Conservation (phyloP, 1,284 basidiomycete species). For the Fistulina hepatica region DNA sequence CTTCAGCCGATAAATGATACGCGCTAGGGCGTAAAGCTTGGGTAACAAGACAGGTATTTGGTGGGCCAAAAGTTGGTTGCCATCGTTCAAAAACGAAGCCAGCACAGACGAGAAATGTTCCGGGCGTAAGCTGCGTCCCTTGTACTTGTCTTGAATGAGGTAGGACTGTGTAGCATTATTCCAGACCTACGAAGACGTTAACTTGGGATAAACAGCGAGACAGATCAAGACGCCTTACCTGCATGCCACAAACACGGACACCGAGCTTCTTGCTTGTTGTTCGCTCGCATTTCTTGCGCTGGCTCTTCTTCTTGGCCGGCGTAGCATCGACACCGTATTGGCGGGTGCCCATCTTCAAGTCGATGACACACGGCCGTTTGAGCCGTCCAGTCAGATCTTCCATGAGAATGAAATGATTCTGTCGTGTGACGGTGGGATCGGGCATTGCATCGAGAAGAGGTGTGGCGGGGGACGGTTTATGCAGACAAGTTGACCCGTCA, state of each 20-base stretch:
- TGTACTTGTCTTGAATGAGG: conserved; percentile 94
- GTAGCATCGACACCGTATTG: conserved; percentile 98
- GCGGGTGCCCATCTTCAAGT: conserved; percentile 98
- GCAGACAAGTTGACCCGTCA: conserved; percentile 12
- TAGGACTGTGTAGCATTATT: conserved; percentile 75
- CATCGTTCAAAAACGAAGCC: conserved; percentile 78
- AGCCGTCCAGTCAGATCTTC: conserved; percentile 96
- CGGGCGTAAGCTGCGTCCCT: conserved; percentile 79
- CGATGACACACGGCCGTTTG: conserved; percentile 90
- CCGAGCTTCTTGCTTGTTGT: conserved; percentile 90
- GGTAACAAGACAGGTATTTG: conserved; percentile 89
- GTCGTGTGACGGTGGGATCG: conserved; percentile 51
- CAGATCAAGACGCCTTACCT: conserved; percentile 49
- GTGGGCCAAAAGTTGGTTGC: conserved; percentile 73
- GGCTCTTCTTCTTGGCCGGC: conserved; percentile 88
- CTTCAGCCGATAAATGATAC: conserved; percentile 77
- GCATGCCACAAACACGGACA: conserved; percentile 96
- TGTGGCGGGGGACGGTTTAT: conserved; percentile 16
- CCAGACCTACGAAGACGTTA: conserved; percentile 61
- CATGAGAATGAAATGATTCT: conserved; percentile 98
- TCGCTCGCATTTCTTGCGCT: conserved; percentile 95
- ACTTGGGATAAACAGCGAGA: conserved; percentile 8
- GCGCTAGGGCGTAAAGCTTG: conserved; percentile 90
- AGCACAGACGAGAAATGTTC: conserved; percentile 81
- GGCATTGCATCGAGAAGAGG: conserved; percentile 17